These are phyloP conservation scores for Vitis labrusca DNA, from an alignment of 164 flowering plant species.

Conservation along the genomic window DNA sequence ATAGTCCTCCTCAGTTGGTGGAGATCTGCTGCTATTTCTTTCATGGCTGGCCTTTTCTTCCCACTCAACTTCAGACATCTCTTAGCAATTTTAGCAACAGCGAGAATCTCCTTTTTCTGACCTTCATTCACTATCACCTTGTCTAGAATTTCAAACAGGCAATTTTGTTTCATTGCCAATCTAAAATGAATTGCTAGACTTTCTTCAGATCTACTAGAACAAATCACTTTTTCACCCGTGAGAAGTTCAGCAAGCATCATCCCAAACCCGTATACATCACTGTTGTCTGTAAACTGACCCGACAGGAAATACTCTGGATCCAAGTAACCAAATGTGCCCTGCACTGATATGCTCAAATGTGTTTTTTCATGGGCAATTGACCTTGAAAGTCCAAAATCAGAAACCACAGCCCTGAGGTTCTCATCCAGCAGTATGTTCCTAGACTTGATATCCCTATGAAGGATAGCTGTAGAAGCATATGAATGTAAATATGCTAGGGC, in stretches of 20 bases:
- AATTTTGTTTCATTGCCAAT: no score
- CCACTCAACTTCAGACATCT: no score
- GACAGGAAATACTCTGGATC: no score
- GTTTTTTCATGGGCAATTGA: not conserved
- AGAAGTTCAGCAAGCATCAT: not conserved
- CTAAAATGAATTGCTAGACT: no score
- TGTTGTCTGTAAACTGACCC: no score
- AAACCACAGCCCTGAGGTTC: not conserved
- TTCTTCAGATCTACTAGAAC: not conserved
- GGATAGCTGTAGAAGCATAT: not conserved
- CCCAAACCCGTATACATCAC: not conserved
- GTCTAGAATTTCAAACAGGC: no score
- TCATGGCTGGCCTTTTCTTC: no score
- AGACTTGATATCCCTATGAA: not conserved
- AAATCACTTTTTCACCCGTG: not conserved
- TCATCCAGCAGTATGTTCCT: not conserved
- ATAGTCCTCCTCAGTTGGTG: no score
- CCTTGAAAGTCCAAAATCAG: not conserved
- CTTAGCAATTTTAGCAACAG: no score
- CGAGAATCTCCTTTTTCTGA: no score
- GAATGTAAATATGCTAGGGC: not conserved
- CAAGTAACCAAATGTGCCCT: not conserved
- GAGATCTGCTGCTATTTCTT: no score
- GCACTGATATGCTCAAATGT: not conserved
- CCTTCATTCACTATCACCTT: no score